Percentiles rank a stretch among this genome's conserved stretches.
These are phyloP conservation scores for Raphidocelis subcapitata DNA, from an alignment of 139 green algal species.

Conservation along the genomic window DNA sequence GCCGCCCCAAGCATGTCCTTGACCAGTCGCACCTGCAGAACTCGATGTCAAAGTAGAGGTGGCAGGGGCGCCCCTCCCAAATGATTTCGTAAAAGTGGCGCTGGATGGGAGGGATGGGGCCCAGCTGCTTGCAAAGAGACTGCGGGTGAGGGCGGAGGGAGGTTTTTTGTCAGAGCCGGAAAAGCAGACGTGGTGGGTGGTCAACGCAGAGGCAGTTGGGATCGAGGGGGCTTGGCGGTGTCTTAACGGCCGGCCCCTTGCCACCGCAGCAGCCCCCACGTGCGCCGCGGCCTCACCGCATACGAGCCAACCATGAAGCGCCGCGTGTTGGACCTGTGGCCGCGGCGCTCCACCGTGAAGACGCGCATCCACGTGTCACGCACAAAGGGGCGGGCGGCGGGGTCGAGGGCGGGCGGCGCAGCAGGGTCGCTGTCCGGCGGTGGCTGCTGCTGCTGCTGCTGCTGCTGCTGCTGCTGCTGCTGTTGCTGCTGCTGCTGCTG, in stretches of 20 bases:
- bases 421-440: background rate
- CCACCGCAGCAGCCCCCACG: background rate
- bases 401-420: background rate
- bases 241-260: too few relatives aligned
- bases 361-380: conserved; percentile 19
- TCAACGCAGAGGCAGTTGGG: background rate
- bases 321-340: conserved; percentile 9
- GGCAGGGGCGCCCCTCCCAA: conserved; percentile 64
- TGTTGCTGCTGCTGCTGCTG: conserved; percentile 3
- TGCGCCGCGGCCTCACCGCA: conserved; percentile 2
- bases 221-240: background rate
- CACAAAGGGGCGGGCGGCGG: too few relatives aligned
- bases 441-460: conserved; percentile 3
- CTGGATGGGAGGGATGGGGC: background rate
- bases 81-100: conserved; percentile 70
- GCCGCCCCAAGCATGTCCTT: too few relatives aligned
- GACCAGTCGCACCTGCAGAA: conserved; percentile 37
- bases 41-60: conserved; percentile 93
- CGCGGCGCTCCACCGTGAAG: conserved; percentile 22
- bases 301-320: conserved; percentile 28
- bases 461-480: background rate
- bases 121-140: conserved; percentile 12
- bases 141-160: background rate
- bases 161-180: background rate
- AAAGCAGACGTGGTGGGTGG: background rate